phyloP scores from a whole-genome alignment of 2,329 filamentous ascomycete genomes.

The Calonectria hawksworthii region DNA sequence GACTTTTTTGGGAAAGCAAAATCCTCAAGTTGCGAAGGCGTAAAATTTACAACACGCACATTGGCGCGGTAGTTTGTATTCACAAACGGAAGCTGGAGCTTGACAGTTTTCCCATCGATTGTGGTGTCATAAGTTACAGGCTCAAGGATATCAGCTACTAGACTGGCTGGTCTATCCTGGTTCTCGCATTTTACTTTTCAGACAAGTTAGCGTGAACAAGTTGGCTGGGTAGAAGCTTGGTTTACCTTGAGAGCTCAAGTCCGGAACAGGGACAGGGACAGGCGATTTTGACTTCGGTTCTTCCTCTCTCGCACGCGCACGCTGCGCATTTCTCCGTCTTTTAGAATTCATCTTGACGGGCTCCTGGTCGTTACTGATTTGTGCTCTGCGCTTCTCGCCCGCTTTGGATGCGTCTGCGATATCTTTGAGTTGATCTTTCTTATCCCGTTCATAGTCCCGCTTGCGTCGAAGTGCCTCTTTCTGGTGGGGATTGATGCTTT shows the following conservation, averaged over 20 bases:
- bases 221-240: too few species aligned
- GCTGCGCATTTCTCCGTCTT: slow-evolving; percentile 36
- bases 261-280: slow-evolving; percentile 43
- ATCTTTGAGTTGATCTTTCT: slow-evolving; percentile 55
- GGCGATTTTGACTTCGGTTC: slow-evolving; percentile 35
- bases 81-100: slow-evolving; percentile 75
- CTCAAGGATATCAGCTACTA: slow-evolving; percentile 57
- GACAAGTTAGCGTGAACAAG: slow-evolving; percentile 24
- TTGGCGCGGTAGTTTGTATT: slow-evolving; percentile 78
- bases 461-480: slow-evolving; percentile 74
- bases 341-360: slow-evolving; percentile 45
- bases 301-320: slow-evolving; percentile 30
- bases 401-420: slow-evolving; percentile 54
- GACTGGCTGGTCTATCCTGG: slow-evolving; percentile 50
- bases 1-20: slow-evolving; percentile 69
- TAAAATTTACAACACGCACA: slow-evolving; percentile 87
- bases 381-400: slow-evolving; percentile 56
- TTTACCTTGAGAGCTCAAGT: slow-evolving; percentile 50
- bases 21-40: slow-evolving; percentile 76
- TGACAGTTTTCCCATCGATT: slow-evolving; percentile 54
- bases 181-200: slow-evolving; percentile 64
- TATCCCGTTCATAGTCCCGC: slow-evolving; percentile 71
- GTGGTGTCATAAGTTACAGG: slow-evolving; percentile 57
- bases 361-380: slow-evolving; percentile 43
- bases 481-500: slow-evolving; percentile 62